These are phyloP conservation scores for Durusdinium trenchii DNA, from an alignment of 73 alveolate genomes.

Conservation along the genomic window DNA sequence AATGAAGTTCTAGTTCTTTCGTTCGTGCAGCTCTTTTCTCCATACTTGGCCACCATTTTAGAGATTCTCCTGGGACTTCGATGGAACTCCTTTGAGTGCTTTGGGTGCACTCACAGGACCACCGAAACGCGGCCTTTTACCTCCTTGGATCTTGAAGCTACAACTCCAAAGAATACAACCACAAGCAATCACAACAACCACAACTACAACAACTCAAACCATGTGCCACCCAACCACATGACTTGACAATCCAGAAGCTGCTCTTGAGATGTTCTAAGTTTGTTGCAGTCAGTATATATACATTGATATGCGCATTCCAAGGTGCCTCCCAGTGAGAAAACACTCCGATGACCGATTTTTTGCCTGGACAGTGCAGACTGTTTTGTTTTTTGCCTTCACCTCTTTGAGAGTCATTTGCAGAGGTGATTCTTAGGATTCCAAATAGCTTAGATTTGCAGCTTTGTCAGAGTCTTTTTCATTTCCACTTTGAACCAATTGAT, in stretches of 20 bases:
- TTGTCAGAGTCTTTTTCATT: background rate
- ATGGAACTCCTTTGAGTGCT: constrained; percentile 30
- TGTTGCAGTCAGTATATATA: too few relatives aligned
- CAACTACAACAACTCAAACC: too few relatives aligned
- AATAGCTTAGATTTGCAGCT: background rate
- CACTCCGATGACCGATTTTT: too few relatives aligned
- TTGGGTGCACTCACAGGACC: background rate
- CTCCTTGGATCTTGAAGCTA: too few relatives aligned
- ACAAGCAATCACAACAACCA: too few relatives aligned
- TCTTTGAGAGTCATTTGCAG: background rate
- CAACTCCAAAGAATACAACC: too few relatives aligned
- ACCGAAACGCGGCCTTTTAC: too few relatives aligned
- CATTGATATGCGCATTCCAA: too few relatives aligned
- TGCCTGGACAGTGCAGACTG: constrained; percentile 64
- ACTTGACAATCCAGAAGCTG: too few relatives aligned
- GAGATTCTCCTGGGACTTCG: background rate
- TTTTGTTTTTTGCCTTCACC: constrained; percentile 55
- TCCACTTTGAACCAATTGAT: background rate
- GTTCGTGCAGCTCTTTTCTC: background rate
- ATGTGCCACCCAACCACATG: too few relatives aligned
- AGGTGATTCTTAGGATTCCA: background rate
- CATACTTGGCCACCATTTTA: constrained; percentile 18
- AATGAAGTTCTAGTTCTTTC: background rate
- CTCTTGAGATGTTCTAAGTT: too few relatives aligned
- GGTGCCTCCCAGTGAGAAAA: too few relatives aligned